Evolutionary conservation across 768 basidiomycete species (phyloP), one percentile per base, ranked within the genome.

Genomic region (Trametes cinnabarina): DNA sequence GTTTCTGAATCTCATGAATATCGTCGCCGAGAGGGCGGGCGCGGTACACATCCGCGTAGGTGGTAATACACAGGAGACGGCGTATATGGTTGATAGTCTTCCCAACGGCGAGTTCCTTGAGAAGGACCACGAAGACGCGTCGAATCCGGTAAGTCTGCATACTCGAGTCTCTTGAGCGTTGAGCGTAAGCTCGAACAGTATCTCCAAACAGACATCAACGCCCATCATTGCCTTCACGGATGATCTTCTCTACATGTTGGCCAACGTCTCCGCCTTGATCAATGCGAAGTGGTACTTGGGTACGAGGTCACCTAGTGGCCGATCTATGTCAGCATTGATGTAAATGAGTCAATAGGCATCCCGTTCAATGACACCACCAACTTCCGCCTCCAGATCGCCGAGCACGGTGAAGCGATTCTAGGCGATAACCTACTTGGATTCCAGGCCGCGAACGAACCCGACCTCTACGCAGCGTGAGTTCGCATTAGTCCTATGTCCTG

Each of bases 361-460:
- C 86, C 86, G 0, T 90, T 90, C 76, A 87, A 89, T 65, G 80
- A 87, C 48, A 81, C 82, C 12, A 62, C 73, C 41, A 72, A 84
- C 68, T 81, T 78, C 75, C 73, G 79, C 4, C 68, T 85, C 25
- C 68, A 68, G 20, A 82, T 88, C 25, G 86, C 82, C 6, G 78
- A 83, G 64, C 71, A 79, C 39, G 83, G 83, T 9, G 79, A 88
- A 67, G 60, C 70, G 17, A 84, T 90, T 55, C 75, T 93, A 2
- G 90, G 90, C 3, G 73, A 80, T 47, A 76, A 82, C 57, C 73
- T 92, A 15, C 69, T 86, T 23, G 90, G 86, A 0, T 69, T 88
- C 15, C 85, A 89, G 67, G 80, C 83, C 1, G 87, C 85, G 1
- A 90, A 92, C 69, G 90, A 92, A 71, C 90, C 89, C n/a, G 90